Percentiles rank a stretch among this genome's conserved stretches.
phyloP scores from a whole-genome alignment of 2,329 filamentous ascomycete species.

The Plenodomus tracheiphilus region DNA sequence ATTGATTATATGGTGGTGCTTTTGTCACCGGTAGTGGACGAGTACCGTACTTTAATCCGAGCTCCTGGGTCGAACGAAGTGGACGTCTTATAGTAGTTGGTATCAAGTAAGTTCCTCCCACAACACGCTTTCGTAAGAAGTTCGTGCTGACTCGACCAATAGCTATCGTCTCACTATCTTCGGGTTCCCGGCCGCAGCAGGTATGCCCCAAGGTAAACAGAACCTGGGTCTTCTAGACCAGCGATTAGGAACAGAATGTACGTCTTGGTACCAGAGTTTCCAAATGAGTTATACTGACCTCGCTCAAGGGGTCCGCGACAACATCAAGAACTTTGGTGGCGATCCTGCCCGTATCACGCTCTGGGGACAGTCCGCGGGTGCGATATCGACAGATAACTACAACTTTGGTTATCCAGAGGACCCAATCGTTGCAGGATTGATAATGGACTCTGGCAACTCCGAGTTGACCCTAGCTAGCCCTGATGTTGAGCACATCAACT shows the following conservation, averaged over 20 bases:
- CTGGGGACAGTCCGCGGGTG: conserved; percentile 46
- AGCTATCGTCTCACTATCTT: conserved; percentile 48
- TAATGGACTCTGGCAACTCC: conserved; percentile 31
- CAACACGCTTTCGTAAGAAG: no score
- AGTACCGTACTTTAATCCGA: conserved; percentile 44
- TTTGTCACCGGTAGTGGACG: conserved; percentile 51
- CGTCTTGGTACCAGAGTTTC: no score
- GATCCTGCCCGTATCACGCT: conserved; percentile 45
- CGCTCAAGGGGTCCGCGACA: conserved; percentile 44
- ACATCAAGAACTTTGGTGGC: conserved; percentile 43
- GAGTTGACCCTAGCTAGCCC: conserved; percentile 11
- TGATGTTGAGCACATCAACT: conserved; percentile 39
- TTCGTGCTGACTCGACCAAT: no score
- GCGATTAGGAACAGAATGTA: conserved; percentile 45
- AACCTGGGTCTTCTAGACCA: conserved; percentile 49
- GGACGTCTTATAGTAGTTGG: conserved; percentile 42
- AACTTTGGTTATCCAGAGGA: conserved; percentile 54
- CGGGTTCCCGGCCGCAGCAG: conserved; percentile 45
- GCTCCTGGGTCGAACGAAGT: conserved; percentile 37
- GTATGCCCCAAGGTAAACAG: conserved; percentile 29
- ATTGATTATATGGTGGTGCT: conserved; percentile 54
- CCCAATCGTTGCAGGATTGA: conserved; percentile 47
- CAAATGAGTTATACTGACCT: no score
- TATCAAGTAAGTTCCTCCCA: conserved; percentile 24
- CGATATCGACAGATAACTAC: conserved; percentile 52